phyloP scores from a whole-genome alignment of 768 basidiomycete genomes.

The Termitomyces sp. region DNA sequence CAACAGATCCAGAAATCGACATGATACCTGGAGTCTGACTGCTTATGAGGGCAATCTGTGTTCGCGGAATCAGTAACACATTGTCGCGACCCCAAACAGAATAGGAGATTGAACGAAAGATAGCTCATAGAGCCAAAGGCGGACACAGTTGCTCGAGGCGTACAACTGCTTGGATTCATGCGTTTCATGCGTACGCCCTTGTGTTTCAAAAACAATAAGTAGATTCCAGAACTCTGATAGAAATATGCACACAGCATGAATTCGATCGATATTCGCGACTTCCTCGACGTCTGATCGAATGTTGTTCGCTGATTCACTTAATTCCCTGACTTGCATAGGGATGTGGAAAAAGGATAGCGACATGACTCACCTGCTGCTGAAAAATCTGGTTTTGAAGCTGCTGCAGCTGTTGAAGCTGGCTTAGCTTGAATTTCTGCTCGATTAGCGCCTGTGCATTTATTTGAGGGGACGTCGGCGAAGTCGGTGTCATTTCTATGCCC shows the following conservation, averaged over 20 bases:
- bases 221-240: background rate
- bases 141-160: background rate
- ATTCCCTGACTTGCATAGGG: background rate
- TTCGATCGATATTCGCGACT: background rate
- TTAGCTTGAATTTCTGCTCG: slow-evolving; percentile 75
- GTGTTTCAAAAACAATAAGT: background rate
- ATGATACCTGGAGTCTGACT: slow-evolving; percentile 34
- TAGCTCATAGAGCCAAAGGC: background rate
- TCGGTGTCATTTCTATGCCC: slow-evolving; percentile 28
- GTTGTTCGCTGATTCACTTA: background rate
- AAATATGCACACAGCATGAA: background rate
- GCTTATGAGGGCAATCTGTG: slow-evolving; percentile 65
- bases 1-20: slow-evolving; percentile 25
- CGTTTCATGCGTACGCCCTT: background rate
- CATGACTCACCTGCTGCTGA: slow-evolving; percentile 71
- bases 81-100: background rate
- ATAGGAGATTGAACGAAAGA: background rate
- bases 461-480: slow-evolving; percentile 17
- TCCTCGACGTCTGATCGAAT: background rate
- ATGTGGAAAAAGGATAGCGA: background rate
- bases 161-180: background rate
- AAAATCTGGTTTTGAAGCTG: slow-evolving; percentile 84
- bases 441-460: slow-evolving; percentile 46
- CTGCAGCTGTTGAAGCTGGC: slow-evolving; percentile 61
- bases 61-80: slow-evolving; percentile 4